Evolutionary conservation across 2,329 filamentous ascomycete species (phyloP).

Genomic region (Aspergillus brunneoviolaceus): DNA sequence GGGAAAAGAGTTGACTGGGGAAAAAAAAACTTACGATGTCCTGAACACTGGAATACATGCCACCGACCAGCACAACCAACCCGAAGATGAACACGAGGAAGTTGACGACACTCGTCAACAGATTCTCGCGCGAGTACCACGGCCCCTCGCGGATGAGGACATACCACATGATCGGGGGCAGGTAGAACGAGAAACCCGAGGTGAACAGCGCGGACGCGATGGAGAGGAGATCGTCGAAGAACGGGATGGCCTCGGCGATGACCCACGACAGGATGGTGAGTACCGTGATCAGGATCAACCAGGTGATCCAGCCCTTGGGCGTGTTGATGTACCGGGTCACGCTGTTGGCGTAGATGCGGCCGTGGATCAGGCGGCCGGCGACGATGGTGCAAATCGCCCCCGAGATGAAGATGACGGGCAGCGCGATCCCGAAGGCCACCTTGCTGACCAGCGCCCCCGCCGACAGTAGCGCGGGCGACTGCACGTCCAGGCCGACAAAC

Average conservation of each 20-base stretch:
- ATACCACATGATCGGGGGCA: constrained; percentile 47
- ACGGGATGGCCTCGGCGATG: constrained; percentile 21
- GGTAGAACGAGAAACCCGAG: constrained; percentile 81
- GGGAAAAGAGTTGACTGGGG: background rate
- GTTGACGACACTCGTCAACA: background rate
- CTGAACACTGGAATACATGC: background rate
- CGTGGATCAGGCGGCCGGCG: constrained; percentile 21
- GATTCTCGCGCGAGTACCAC: constrained; percentile 15
- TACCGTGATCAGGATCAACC: constrained; percentile 16
- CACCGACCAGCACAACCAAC: background rate
- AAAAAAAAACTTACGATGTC: background rate
- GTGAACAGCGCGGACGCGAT: constrained; percentile 67
- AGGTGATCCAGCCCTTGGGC: constrained; percentile 19
- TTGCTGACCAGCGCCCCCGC: constrained; percentile 14
- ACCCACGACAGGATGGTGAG: constrained; percentile 22
- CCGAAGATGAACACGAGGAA: background rate
- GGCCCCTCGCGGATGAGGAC: constrained; percentile 23
- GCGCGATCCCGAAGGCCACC: constrained; percentile 11
- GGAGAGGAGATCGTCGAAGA: constrained; percentile 23
- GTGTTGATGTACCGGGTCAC: constrained; percentile 20
- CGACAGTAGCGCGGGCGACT: constrained; percentile 30
- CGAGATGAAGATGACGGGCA: constrained; percentile 17
- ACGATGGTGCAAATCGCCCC: constrained; percentile 25
- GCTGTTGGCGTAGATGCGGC: constrained; percentile 18
- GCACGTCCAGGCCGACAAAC: constrained; percentile 27